Conservation (phyloP, 108 stramenopile genomes). For the Cyclotella kingstonii region DNA sequence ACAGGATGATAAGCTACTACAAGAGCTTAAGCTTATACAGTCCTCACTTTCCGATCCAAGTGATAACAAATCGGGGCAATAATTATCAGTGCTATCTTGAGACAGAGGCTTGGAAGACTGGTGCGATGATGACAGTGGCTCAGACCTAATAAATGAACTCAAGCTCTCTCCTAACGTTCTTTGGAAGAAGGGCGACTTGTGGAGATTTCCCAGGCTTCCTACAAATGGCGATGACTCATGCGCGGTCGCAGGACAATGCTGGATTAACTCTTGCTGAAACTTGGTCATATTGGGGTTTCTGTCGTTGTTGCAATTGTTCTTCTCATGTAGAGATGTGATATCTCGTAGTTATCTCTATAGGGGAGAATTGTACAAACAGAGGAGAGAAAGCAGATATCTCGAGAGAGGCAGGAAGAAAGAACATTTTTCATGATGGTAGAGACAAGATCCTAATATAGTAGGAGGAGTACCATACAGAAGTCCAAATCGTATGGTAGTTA, state of each 20-base stretch:
- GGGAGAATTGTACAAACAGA: too few species aligned
- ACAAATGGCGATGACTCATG: conserved; percentile 19
- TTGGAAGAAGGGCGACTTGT: conserved; percentile 20
- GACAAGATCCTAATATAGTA: too few species aligned
- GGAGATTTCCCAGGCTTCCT: not conserved
- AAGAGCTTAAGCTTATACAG: conserved; percentile 48
- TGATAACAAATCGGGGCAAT: conserved; percentile 36
- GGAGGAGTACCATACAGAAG: too few species aligned
- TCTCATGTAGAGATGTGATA: too few species aligned
- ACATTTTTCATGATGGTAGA: too few species aligned
- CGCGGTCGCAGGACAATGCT: conserved; percentile 39
- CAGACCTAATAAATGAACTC: not conserved
- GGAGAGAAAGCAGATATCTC: too few species aligned
- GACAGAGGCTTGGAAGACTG: not conserved
- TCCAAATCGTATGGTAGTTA: too few species aligned
- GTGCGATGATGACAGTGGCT: not conserved
- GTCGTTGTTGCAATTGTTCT: too few species aligned
- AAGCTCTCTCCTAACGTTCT: conserved; percentile 3
- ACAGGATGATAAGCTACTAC: conserved; percentile 49
- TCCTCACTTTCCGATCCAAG: conserved; percentile 43
- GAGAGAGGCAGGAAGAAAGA: too few species aligned
- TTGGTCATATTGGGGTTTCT: conserved; percentile 62
- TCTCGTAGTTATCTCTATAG: too few species aligned
- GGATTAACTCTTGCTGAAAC: conserved; percentile 70
- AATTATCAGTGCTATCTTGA: conserved; percentile 21